Evolutionary conservation across 371 early-diverging fungal species (phyloP).

Genomic region (Lichtheimia corymbifera): DNA sequence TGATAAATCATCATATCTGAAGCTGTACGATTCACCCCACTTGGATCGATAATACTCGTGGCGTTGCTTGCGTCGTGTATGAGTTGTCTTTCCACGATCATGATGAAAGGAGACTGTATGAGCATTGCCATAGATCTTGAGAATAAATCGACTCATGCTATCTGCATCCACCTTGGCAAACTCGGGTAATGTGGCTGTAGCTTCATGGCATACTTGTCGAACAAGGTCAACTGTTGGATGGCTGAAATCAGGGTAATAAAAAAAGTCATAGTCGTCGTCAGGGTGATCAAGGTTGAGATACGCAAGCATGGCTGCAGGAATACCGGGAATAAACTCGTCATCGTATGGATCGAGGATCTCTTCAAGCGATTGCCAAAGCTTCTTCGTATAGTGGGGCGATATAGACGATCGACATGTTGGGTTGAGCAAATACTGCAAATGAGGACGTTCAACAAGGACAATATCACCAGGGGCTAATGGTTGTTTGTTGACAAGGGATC

Average conservation of each 20-base stretch:
- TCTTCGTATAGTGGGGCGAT: constrained; percentile 42
- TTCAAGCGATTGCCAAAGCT: constrained; percentile 30
- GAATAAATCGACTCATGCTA: constrained; percentile 33
- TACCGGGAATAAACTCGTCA: constrained; percentile 37
- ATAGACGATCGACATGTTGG: constrained; percentile 44
- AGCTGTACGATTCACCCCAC: constrained; percentile 20
- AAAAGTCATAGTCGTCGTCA: constrained; percentile 33
- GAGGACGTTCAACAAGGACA: constrained; percentile 40
- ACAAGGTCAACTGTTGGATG: constrained; percentile 37
- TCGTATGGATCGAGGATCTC: constrained; percentile 19
- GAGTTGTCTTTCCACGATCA: constrained; percentile 29
- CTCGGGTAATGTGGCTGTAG: constrained; percentile 18
- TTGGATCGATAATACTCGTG: constrained; percentile 22
- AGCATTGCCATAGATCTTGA: constrained; percentile 53
- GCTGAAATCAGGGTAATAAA: constrained; percentile 38
- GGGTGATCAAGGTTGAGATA: constrained; percentile 33
- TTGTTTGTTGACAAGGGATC: constrained; percentile 37
- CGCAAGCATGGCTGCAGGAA: constrained; percentile 52
- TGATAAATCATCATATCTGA: not conserved
- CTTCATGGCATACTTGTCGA: constrained; percentile 11
- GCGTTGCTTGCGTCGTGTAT: constrained; percentile 26
- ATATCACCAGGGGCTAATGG: constrained; percentile 32
- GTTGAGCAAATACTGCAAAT: constrained; percentile 33
- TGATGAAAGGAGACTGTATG: constrained; percentile 40
- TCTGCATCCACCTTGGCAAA: constrained; percentile 28